A percentile compares a stretch with the other conserved stretches of the same genome.
These are phyloP conservation scores for Trametes punicea DNA, from an alignment of 768 basidiomycete species.

Conservation along the genomic window DNA sequence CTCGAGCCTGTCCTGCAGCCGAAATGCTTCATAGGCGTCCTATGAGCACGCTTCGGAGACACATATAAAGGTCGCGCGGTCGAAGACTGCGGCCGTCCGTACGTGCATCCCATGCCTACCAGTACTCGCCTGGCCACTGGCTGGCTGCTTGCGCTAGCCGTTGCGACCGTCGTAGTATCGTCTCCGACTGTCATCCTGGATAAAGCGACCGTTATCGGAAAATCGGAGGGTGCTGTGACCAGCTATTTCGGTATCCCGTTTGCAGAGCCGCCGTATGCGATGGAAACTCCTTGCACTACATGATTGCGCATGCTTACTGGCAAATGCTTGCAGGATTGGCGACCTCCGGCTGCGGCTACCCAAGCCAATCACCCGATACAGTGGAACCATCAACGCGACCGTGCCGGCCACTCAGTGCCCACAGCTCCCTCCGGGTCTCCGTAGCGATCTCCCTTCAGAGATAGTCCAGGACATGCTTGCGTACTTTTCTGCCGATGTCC, in stretches of 20 bases:
- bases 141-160: too few relatives aligned
- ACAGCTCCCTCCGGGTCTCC: constrained; percentile 28
- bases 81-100: too few relatives aligned
- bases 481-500: not conserved
- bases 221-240: not conserved
- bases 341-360: constrained; percentile 20
- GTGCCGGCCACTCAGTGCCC: constrained; percentile 37
- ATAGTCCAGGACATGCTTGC: constrained; percentile 16
- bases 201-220: not conserved
- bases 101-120: too few relatives aligned
- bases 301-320: constrained; percentile 15
- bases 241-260: constrained; percentile 9
- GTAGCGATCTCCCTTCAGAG: constrained; percentile 18
- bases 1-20: too few relatives aligned
- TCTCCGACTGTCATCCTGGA: not conserved
- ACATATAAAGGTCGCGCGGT: too few relatives aligned
- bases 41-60: too few relatives aligned
- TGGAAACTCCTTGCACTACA: too few relatives aligned
- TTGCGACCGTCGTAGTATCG: too few relatives aligned
- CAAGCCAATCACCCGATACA: constrained; percentile 25
- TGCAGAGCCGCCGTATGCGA: constrained; percentile 7
- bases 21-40: too few relatives aligned
- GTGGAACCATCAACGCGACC: constrained; percentile 33
- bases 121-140: too few relatives aligned
- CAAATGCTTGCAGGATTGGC: constrained; percentile 1